Conservation (phyloP, 2,329 filamentous ascomycete species). For the Microsporum ferrugineum region DNA sequence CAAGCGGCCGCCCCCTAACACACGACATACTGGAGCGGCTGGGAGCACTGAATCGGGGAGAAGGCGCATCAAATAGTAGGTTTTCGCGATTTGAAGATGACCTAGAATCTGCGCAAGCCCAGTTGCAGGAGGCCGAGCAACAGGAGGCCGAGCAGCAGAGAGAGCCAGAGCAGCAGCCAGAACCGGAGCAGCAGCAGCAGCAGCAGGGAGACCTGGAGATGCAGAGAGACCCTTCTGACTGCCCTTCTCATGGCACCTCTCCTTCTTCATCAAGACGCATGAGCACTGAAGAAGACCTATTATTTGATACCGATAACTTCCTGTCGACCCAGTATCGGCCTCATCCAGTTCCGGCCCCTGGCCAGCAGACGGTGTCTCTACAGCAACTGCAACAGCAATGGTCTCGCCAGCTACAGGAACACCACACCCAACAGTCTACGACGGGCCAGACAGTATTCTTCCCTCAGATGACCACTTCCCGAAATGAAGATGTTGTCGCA, state of each 20-base stretch:
- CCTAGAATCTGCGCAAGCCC: slow-evolving; percentile 36
- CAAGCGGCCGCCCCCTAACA: slow-evolving; percentile 48
- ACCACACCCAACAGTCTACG: not conserved
- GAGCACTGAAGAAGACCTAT: slow-evolving; percentile 1
- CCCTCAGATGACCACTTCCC: not conserved
- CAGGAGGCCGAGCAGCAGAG: no score
- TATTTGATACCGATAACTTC: not conserved
- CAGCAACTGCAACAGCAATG: not conserved
- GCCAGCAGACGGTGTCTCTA: not conserved
- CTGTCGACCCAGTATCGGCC: not conserved
- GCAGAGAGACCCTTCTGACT: slow-evolving; percentile 43
- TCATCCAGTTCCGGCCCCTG: not conserved
- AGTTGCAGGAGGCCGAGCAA: slow-evolving; percentile 25
- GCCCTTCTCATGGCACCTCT: slow-evolving; percentile 47
- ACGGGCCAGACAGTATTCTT: not conserved
- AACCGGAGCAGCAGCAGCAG: no score
- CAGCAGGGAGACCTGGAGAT: slow-evolving; percentile 41
- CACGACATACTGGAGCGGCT: slow-evolving; percentile 53
- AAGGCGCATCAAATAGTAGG: slow-evolving; percentile 25
- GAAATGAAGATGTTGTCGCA: not conserved
- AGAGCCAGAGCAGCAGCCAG: no score
- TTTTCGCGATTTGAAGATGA: slow-evolving; percentile 45
- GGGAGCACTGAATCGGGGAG: slow-evolving; percentile 45
- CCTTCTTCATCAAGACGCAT: slow-evolving; percentile 24
- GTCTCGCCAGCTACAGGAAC: not conserved